A percentile compares a stretch with the other conserved stretches of the same genome.
Conservation (phyloP, 441 rosid genomes). For the Corymbia citriodora region DNA sequence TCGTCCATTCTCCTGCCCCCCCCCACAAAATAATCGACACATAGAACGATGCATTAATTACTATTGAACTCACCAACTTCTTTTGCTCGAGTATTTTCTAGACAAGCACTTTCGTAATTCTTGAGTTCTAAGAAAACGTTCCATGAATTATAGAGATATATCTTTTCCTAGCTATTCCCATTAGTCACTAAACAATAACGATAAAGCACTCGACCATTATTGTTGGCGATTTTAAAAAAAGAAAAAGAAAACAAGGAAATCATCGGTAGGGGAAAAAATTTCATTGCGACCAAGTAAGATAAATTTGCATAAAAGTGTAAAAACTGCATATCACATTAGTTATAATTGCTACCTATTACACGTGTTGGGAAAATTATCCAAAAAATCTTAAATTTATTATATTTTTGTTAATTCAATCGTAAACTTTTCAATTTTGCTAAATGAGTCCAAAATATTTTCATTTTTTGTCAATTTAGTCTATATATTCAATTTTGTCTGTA, state of each 20-base stretch:
- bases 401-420: too few species aligned
- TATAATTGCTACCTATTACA: neutral
- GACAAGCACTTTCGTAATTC: neutral
- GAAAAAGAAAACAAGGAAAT: neutral
- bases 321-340: fast-evolving
- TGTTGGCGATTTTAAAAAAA: neutral
- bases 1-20: neutral
- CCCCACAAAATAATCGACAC: neutral
- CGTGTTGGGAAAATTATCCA: neutral
- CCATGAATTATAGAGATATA: too few species aligned
- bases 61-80: neutral
- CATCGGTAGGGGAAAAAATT: neutral
- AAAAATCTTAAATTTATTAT: too few species aligned
- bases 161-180: neutral
- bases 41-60: neutral
- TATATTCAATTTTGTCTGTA: too few species aligned
- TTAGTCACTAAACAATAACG: neutral
- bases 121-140: neutral
- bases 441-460: too few species aligned
- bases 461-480: too few species aligned
- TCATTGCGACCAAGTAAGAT: neutral
- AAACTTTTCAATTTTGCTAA: too few species aligned
- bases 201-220: neutral
- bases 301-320: neutral
- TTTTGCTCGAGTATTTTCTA: neutral